A percentile compares a stretch with the other conserved stretches of the same genome.
Conservation (phyloP, 768 basidiomycete genomes). For the Pholiota molesta region DNA sequence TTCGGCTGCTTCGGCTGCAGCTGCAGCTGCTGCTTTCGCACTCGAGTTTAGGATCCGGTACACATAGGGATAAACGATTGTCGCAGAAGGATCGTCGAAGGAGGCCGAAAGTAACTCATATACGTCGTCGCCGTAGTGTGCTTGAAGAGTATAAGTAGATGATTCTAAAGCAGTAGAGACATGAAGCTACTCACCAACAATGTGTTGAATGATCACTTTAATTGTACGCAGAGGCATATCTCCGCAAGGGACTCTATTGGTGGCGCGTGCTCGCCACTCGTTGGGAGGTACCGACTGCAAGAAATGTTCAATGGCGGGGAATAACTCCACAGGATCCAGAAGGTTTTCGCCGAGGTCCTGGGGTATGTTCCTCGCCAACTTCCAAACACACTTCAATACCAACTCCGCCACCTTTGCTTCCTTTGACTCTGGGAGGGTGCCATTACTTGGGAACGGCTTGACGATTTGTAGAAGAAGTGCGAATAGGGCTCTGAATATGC, state of each 20-base stretch:
- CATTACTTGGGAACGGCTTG: conserved; percentile 80
- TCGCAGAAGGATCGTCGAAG: conserved; percentile 97
- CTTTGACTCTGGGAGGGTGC: conserved; percentile 72
- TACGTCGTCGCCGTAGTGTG: conserved; percentile 84
- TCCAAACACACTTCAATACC: conserved; percentile 97
- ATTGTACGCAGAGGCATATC: conserved; percentile 98
- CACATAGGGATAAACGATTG: conserved; percentile 94
- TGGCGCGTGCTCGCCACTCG: conserved; percentile 92
- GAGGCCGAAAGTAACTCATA: conserved; percentile 90
- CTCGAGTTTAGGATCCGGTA: conserved; percentile 86
- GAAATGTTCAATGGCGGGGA: conserved; percentile 93
- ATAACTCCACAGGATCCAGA: conserved; percentile 85
- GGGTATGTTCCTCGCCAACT: conserved; percentile 91
- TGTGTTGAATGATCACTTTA: conserved; percentile 97
- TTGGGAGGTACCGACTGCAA: conserved; percentile 92
- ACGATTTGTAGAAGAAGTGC: conserved; percentile 79
- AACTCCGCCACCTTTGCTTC: conserved; percentile 91
- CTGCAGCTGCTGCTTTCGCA: conserved; percentile 36
- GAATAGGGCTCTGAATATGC: conserved; percentile 67
- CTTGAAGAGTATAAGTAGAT: conserved; percentile 36
- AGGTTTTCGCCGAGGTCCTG: conserved; percentile 82
- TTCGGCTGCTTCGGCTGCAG: conserved; percentile 20
- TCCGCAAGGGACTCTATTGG: conserved; percentile 90
- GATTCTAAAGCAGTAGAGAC: neutral
- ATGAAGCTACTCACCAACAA: conserved; percentile 73